Conservation (phyloP, 345 rosid genomes). For the Psidium friedrichsthalianum region DNA sequence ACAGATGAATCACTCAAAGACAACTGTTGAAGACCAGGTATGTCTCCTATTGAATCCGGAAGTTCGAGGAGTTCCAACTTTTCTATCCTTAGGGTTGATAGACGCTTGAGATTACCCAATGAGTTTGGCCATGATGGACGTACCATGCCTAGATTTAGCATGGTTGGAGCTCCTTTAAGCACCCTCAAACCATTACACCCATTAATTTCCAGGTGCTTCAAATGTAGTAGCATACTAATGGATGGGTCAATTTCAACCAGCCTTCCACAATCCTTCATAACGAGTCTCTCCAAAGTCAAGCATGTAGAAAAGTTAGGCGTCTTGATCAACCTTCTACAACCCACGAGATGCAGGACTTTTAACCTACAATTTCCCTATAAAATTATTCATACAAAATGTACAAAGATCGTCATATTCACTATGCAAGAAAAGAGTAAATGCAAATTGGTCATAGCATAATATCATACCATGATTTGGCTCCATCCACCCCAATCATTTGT, state of each 20-base stretch:
- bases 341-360: neutral
- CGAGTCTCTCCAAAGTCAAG: neutral
- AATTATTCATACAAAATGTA: neutral
- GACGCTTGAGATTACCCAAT: neutral
- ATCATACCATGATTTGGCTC: neutral
- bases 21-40: neutral
- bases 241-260: neutral
- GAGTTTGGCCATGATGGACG: neutral
- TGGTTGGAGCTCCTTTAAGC: neutral
- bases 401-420: too few relatives aligned
- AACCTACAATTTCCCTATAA: neutral
- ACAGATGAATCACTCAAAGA: neutral
- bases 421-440: neutral
- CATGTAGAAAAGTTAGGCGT: neutral
- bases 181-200: neutral
- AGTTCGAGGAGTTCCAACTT: neutral
- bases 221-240: neutral
- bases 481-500: conserved; percentile 1
- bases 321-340: neutral
- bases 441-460: neutral
- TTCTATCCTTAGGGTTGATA: neutral
- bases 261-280: neutral
- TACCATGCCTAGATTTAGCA: neutral
- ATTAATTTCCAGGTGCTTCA: neutral
- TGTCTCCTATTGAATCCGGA: neutral